These are phyloP conservation scores for Escovopsis weberi DNA, from an alignment of 2,329 filamentous ascomycete genomes.

Conservation along the genomic window DNA sequence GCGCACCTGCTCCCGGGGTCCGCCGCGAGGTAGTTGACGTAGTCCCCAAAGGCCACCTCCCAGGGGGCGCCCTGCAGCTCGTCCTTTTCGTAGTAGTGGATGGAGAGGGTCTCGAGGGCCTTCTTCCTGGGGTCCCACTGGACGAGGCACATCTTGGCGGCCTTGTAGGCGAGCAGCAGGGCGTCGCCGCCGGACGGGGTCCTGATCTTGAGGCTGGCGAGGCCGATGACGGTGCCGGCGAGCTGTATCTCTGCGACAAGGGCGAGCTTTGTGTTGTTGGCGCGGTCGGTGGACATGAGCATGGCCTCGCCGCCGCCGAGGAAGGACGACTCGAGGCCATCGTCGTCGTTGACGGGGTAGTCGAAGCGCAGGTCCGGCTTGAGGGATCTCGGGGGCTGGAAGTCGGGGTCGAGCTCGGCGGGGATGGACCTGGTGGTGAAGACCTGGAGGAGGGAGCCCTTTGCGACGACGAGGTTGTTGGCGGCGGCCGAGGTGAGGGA, in stretches of 20 bases:
- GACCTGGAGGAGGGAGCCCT: constrained; percentile 84
- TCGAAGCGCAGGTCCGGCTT: constrained; percentile 35
- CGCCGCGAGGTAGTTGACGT: constrained; percentile 68
- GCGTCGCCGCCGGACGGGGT: constrained; percentile 72
- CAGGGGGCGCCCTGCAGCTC: constrained; percentile 73
- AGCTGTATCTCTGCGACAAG: constrained; percentile 74
- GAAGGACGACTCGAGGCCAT: constrained; percentile 52
- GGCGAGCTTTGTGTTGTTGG: constrained; percentile 61
- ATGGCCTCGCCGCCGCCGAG: constrained; percentile 44
- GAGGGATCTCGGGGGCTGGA: constrained; percentile 19
- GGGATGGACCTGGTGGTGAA: constrained; percentile 59
- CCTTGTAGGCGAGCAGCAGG: constrained; percentile 69
- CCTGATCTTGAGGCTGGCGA: constrained; percentile 61
- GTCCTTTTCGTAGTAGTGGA: constrained; percentile 97
- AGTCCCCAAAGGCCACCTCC: constrained; percentile 59
- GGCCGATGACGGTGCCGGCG: constrained; percentile 68
- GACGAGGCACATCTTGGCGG: constrained; percentile 83
- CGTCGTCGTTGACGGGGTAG: constrained; percentile 41
- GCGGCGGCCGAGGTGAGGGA: constrained; percentile 63
- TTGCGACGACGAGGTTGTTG: constrained; percentile 80
- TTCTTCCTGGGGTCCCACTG: constrained; percentile 82
- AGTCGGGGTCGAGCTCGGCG: constrained; percentile 42
- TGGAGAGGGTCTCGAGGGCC: constrained; percentile 74
- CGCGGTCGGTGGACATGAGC: constrained; percentile 45
- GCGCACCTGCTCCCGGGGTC: constrained; percentile 90